Evolutionary conservation across 2,329 filamentous ascomycete species (phyloP).

Genomic region (Neonectria neomacrospora): DNA sequence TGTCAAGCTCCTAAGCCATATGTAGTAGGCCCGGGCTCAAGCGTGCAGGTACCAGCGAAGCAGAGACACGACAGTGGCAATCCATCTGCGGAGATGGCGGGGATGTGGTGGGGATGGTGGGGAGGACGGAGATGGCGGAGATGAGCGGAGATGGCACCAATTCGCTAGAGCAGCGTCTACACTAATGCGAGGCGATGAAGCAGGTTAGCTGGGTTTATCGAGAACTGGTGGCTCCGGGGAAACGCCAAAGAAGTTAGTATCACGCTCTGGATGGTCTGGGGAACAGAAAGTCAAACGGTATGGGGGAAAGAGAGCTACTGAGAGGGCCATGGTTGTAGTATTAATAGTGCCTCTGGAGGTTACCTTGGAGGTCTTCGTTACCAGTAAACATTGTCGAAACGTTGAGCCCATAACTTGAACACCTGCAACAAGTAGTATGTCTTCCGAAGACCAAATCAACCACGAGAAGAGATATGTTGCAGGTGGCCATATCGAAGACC

Average conservation of each 20-base stretch:
- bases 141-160: constrained; percentile 6
- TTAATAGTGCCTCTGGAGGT: background rate
- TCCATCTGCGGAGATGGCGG: too few species aligned
- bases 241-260: background rate
- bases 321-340: background rate
- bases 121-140: constrained; percentile 8
- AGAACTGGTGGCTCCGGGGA: background rate
- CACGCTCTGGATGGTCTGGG: background rate
- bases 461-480: constrained; percentile 4
- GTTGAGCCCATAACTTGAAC: background rate
- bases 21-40: too few species aligned
- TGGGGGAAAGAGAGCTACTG: background rate
- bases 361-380: background rate
- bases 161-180: too few species aligned
- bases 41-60: background rate
- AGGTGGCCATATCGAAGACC: constrained; percentile 26
- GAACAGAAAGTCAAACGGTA: background rate
- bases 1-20: too few species aligned
- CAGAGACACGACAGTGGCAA: background rate
- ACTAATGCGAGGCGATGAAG: background rate
- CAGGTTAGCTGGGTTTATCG: background rate
- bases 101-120: constrained; percentile 8
- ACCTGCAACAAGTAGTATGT: constrained; percentile 9
- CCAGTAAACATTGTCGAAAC: background rate
- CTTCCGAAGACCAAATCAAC: constrained; percentile 19